phyloP scores from a whole-genome alignment of 345 rosid species.

The Erodium maritimum region DNA sequence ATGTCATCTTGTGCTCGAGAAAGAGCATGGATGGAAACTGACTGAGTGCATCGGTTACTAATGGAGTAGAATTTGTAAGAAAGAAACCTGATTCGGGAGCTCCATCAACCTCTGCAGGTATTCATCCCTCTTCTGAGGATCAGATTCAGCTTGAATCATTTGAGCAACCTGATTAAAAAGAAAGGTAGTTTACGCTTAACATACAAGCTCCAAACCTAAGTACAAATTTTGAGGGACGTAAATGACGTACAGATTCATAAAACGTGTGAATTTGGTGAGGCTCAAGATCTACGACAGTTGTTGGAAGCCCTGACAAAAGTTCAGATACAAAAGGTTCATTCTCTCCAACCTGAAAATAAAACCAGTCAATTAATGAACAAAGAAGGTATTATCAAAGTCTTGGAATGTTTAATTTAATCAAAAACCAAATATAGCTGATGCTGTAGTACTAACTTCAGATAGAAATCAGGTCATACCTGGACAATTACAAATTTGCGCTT shows the following conservation, averaged over 20 bases:
- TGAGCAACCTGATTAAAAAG: constrained; percentile 57
- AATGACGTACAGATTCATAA: constrained; percentile 78
- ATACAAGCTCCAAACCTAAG: neutral
- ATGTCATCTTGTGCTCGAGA: neutral
- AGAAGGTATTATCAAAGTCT: neutral
- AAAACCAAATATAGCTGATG: neutral
- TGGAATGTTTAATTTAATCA: neutral
- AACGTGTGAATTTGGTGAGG: constrained; percentile 97
- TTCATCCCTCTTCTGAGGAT: constrained; percentile 91
- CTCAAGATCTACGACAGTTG: constrained; percentile 94
- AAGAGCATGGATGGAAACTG: neutral
- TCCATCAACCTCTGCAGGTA: constrained; percentile 87
- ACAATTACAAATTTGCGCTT: constrained; percentile 86
- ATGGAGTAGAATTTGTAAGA: too few species aligned
- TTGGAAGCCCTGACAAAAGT: constrained; percentile 83
- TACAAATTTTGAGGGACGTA: neutral
- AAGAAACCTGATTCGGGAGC: constrained; percentile 81
- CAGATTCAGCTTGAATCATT: constrained; percentile 99
- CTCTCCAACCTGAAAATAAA: constrained; percentile 74
- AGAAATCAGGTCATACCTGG: constrained; percentile 39
- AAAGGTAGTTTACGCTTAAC: constrained; percentile 1
- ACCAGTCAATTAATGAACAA: neutral
- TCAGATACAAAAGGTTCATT: constrained; percentile 97
- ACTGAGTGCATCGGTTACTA: neutral
- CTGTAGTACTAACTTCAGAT: neutral